Base-by-base conservation (phyloP, 2,329 filamentous ascomycete genomes). In the Talaromyces sp. region DNA sequence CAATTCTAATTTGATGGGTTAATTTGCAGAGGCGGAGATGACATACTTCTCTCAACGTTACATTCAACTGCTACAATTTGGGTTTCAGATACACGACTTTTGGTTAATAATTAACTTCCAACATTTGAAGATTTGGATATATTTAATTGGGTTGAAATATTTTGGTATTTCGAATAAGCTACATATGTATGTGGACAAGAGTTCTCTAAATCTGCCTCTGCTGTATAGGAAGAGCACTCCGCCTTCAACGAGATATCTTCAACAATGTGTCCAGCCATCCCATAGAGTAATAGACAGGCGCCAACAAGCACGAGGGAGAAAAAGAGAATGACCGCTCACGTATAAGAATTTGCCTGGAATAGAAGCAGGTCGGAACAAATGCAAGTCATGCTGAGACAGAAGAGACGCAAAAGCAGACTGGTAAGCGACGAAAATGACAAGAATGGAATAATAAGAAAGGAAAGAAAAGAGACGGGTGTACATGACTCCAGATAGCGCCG, bases 401-500 rank as follows among this genome's bases (percentile, higher is more conserved):
- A 20, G 33, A 45, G 32, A 30, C 17, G 22, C 22, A 41, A 37
- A 22, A 27, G 24, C 24, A 27, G 9, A 9, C 9, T 27, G 24
- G 24, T 9, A 27, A 9, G 24, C 4, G 24, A 27, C 24, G 24
- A 27, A 36, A 35, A 33, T 14, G n/a, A 42, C 27, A 17, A 39
- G 24, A 51, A 48, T 19, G 19, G 22, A 46, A 35, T 11, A 40
- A 39, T 47, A 32, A 39, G 44, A 41, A 20, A 29, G 36, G 40
- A 49, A 14, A 49, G 30, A 48, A 48, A 17, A 40, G 37, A 17
- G 35, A 48, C 14, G 47, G 56, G 56, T 60, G 37, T 60, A 55
- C 51, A 58, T 9, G 19, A 60, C 53, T 56, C 58, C 51, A 33
- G 29, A 37, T 16, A 54, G 49, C 42, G 51, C 47, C 43, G 35